Percentiles rank a stretch among this genome's conserved stretches.
Evolutionary conservation across 2,329 filamentous ascomycete species (phyloP).

Genomic region (Penicillium glabrum): DNA sequence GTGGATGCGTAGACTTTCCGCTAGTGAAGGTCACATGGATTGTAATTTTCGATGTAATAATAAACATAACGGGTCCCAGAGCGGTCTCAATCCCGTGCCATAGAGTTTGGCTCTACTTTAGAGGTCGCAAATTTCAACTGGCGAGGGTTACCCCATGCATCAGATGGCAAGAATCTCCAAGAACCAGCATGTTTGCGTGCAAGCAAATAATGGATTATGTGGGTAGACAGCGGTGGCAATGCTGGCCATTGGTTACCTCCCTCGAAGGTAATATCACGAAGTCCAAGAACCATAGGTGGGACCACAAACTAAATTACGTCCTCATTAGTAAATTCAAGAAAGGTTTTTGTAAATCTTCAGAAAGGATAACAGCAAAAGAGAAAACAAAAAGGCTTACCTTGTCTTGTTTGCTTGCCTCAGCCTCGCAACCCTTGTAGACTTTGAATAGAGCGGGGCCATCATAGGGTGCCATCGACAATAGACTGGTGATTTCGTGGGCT

Average conservation of each 20-base stretch:
- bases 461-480: neutral
- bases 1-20: no score
- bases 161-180: neutral
- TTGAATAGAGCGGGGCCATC: neutral
- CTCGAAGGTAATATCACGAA: neutral
- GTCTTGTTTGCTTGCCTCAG: neutral
- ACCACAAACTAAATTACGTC: neutral
- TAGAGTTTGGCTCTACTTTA: no score
- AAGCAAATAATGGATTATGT: neutral
- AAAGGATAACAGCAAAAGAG: neutral
- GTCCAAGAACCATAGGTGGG: neutral
- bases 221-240: neutral
- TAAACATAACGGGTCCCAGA: no score
- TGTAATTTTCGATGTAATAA: no score
- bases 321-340: no score
- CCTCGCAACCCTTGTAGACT: neutral
- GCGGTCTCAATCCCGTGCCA: no score
- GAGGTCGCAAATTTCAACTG: neutral
- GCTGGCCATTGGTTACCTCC: neutral
- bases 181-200: neutral
- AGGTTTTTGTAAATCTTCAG: no score
- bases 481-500: neutral
- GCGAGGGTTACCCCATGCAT: neutral
- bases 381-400: neutral
- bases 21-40: no score